Conservation (phyloP, 352 stramenopile genomes). For the Hyaloperonospora arabidopsidis region DNA sequence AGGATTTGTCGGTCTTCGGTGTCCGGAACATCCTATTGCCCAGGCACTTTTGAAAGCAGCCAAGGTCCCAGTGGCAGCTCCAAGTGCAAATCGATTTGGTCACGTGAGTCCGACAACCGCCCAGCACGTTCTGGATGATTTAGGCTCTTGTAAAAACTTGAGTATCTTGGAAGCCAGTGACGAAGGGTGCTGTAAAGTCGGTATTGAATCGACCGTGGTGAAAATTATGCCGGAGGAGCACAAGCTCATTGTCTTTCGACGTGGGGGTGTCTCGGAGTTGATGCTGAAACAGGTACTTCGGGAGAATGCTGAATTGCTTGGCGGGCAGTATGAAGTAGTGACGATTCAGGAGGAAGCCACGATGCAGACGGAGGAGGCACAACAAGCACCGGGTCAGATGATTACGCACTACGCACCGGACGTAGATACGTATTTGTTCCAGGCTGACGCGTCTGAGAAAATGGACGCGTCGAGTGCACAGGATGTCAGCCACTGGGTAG, state of each 20-base stretch:
- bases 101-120: conserved; percentile 96
- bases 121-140: conserved; percentile 95
- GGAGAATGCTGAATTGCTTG: conserved; percentile 32
- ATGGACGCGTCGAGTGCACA: conserved; percentile 26
- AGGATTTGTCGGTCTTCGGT: conserved; percentile 95
- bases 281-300: conserved; percentile 54
- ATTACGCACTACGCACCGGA: conserved; percentile 97
- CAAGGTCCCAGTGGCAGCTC: conserved; percentile 92
- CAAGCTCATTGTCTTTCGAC: conserved; percentile 83
- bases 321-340: conserved; percentile 50
- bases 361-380: conserved; percentile 54
- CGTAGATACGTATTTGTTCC: conserved; percentile 84
- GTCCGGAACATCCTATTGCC: conserved; percentile 89
- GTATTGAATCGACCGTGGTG: conserved; percentile 92
- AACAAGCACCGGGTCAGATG: conserved; percentile 92
- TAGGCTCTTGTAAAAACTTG: conserved; percentile 86
- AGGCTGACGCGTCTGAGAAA: conserved; percentile 29
- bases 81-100: conserved; percentile 97
- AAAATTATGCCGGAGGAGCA: conserved; percentile 80
- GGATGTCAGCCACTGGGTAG: conserved; percentile 49
- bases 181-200: conserved; percentile 69
- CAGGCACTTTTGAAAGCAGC: conserved; percentile 83
- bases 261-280: conserved; percentile 75
- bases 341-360: conserved; percentile 57
- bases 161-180: conserved; percentile 68